Conservation (phyloP, 2,329 filamentous ascomycete species). For the Aspergillus spinulosporus region DNA sequence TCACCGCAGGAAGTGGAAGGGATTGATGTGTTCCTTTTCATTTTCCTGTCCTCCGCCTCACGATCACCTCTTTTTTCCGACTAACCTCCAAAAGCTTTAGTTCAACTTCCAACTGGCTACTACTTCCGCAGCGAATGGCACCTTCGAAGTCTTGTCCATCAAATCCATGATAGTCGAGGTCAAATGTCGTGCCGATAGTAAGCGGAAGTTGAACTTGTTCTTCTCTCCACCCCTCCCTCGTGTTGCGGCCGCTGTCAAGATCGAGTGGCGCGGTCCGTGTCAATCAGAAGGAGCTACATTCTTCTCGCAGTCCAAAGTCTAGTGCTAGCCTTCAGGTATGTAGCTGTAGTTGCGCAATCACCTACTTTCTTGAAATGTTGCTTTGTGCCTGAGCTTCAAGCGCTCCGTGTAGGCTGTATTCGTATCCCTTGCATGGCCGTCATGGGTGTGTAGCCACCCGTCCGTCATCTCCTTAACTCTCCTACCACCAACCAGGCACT, state of each 20-base stretch:
- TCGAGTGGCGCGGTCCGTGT: constrained; percentile 43
- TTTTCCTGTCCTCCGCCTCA: background rate
- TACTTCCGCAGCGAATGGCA: constrained; percentile 29
- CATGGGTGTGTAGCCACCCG: background rate
- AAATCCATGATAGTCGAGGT: constrained; percentile 47
- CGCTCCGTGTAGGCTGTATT: background rate
- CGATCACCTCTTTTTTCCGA: background rate
- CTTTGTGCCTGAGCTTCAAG: background rate
- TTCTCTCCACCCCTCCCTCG: constrained; percentile 36
- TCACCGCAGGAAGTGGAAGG: background rate
- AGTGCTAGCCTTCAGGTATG: background rate
- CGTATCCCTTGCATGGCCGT: constrained; percentile 5
- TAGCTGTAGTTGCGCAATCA: constrained; percentile 13
- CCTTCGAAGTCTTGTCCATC: constrained; percentile 49
- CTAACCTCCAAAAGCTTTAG: background rate
- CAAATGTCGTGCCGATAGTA: constrained; percentile 46
- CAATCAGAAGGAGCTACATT: constrained; percentile 48
- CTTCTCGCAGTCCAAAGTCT: background rate
- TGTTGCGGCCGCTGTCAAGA: constrained; percentile 43
- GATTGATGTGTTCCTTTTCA: constrained; percentile 9
- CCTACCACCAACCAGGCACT: background rate
- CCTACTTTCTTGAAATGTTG: constrained; percentile 2
- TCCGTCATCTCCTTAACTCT: background rate
- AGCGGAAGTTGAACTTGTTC: constrained; percentile 28
- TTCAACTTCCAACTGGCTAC: background rate